Conservation (phyloP, 192 early-diverging fungal genomes). For the Coemansia sp. region DNA sequence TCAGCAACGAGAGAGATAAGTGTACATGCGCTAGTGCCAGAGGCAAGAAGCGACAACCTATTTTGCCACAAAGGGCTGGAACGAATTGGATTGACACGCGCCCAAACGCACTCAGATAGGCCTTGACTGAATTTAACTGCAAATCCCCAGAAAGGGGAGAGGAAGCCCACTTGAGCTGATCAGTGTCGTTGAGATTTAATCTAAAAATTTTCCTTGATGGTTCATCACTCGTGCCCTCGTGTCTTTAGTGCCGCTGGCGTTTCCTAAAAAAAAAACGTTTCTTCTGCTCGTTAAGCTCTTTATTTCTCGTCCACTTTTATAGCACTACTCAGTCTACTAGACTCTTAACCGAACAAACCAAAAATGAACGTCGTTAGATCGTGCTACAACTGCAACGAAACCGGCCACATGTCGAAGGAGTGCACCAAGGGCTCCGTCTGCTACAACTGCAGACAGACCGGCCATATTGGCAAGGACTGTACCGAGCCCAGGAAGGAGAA, state of each 20-base stretch:
- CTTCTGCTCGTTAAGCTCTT: background rate
- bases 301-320: background rate
- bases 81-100: background rate
- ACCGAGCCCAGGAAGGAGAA: slow-evolving; percentile 33
- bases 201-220: slow-evolving; percentile 26
- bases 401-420: slow-evolving; percentile 56
- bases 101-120: background rate
- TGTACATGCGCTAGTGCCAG: background rate
- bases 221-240: background rate
- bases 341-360: background rate
- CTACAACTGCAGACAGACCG: slow-evolving; percentile 59
- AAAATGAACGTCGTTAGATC: slow-evolving; percentile 11
- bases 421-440: slow-evolving; percentile 56
- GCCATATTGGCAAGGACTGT: slow-evolving; percentile 57
- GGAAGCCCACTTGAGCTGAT: background rate
- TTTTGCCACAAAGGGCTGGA: background rate
- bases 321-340: background rate
- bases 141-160: background rate
- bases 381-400: slow-evolving; percentile 63
- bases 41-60: background rate
- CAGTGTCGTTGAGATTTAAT: slow-evolving; percentile 13
- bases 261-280: background rate
- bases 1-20: background rate
- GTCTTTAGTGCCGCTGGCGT: background rate
- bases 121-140: no score